Percentiles rank a stretch among this genome's conserved stretches.
phyloP scores from a whole-genome alignment of 768 basidiomycete genomes.

The Termitomyces sp. region DNA sequence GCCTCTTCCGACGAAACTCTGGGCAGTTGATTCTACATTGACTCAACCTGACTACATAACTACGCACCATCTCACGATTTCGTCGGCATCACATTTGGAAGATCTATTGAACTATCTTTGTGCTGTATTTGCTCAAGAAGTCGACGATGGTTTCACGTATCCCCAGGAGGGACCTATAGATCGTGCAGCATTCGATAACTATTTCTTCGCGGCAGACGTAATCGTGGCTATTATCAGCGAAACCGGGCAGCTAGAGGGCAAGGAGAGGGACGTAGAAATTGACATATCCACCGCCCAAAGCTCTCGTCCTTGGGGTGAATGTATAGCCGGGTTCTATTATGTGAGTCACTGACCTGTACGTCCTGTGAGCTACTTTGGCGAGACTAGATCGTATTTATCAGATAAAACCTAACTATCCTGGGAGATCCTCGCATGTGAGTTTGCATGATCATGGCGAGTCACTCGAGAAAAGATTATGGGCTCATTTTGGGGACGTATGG shows the following conservation, averaged over 20 bases:
- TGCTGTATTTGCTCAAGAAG: slow-evolving; percentile 62
- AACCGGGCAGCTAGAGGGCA: slow-evolving; percentile 18
- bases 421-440: slow-evolving; percentile 85
- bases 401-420: slow-evolving; percentile 90
- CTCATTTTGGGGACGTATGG: not conserved
- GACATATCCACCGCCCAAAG: slow-evolving; percentile 41
- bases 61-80: slow-evolving; percentile 50
- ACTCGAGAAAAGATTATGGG: not conserved
- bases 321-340: slow-evolving; percentile 77
- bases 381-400: slow-evolving; percentile 15
- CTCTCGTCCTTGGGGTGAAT: slow-evolving; percentile 60
- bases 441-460: not conserved
- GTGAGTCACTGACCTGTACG: slow-evolving; percentile 34
- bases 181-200: slow-evolving; percentile 57
- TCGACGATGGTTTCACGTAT: slow-evolving; percentile 78
- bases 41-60: slow-evolving; percentile 28
- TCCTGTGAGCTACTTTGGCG: not conserved
- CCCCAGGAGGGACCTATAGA: slow-evolving; percentile 70
- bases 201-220: slow-evolving; percentile 77
- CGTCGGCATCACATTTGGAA: slow-evolving; percentile 31
- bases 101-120: slow-evolving; percentile 61
- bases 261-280: slow-evolving; percentile 18
- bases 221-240: slow-evolving; percentile 55
- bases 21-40: slow-evolving; percentile 29
- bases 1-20: slow-evolving; percentile 45